Evolutionary conservation across 2,329 filamentous ascomycete species (phyloP).

Genomic region (Coleophoma cylindrospora): DNA sequence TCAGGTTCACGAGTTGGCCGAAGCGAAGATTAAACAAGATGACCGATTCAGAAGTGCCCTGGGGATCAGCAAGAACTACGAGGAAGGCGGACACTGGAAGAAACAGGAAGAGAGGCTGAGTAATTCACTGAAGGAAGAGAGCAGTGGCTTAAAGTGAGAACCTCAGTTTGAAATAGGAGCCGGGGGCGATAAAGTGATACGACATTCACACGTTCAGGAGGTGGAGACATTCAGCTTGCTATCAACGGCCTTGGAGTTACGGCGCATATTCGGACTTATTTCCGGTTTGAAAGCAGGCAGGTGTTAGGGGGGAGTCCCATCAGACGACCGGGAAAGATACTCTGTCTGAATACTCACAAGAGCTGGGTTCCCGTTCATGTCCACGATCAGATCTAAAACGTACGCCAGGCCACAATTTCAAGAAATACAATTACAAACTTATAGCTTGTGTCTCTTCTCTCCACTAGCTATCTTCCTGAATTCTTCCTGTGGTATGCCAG

Average conservation of each 20-base stretch:
- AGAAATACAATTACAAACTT: slow-evolving; percentile 13
- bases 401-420: too few relatives aligned
- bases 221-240: too few relatives aligned
- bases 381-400: too few relatives aligned
- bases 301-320: too few relatives aligned
- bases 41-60: slow-evolving; percentile 81
- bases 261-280: too few relatives aligned
- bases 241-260: too few relatives aligned
- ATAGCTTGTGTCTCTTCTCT: slow-evolving; percentile 93
- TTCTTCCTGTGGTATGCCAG: slow-evolving; percentile 72
- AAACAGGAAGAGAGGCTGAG: slow-evolving; percentile 69
- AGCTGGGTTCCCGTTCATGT: too few relatives aligned
- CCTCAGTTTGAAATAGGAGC: not conserved
- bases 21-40: slow-evolving; percentile 94
- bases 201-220: too few relatives aligned
- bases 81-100: slow-evolving; percentile 82
- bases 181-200: too few relatives aligned
- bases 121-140: slow-evolving; percentile 34
- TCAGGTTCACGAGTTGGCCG: slow-evolving; percentile 92
- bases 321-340: too few relatives aligned
- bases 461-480: slow-evolving; percentile 80
- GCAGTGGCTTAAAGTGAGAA: slow-evolving; percentile 9
- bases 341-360: too few relatives aligned
- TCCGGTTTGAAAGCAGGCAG: too few relatives aligned
- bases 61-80: slow-evolving; percentile 80